phyloP scores from a whole-genome alignment of 768 basidiomycete species.

The Neoboletus brunneissimus region DNA sequence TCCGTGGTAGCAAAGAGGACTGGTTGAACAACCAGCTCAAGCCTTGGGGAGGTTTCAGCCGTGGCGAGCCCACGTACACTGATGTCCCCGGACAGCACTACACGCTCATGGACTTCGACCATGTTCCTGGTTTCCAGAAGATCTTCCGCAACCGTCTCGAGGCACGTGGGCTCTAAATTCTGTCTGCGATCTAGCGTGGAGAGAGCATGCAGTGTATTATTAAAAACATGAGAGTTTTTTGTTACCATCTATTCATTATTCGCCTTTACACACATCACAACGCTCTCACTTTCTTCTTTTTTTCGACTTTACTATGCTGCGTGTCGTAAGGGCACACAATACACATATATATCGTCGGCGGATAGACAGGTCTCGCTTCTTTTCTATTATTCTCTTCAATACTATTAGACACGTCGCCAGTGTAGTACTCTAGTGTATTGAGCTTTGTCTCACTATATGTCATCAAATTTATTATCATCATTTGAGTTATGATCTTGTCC shows the following conservation, averaged over 20 bases:
- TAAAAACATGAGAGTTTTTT: neutral
- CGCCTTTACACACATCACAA: neutral
- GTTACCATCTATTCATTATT: neutral
- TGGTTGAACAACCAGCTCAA: conserved; percentile 31
- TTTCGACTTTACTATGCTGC: neutral
- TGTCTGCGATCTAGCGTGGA: neutral
- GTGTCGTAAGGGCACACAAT: neutral
- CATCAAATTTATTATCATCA: neutral
- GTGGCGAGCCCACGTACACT: conserved; percentile 20
- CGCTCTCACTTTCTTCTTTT: too few relatives aligned
- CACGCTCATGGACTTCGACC: conserved; percentile 33
- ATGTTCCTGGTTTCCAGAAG: conserved; percentile 30
- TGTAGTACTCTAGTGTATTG: conserved; percentile 1
- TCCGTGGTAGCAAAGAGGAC: conserved; percentile 27
- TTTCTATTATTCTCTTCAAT: neutral
- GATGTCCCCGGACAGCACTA: conserved; percentile 31
- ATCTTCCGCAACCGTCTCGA: conserved; percentile 27
- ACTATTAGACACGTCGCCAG: neutral
- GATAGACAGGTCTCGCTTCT: neutral
- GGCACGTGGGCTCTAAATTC: conserved; percentile 23
- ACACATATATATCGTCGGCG: neutral
- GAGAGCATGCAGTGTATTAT: neutral
- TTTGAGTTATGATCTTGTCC: neutral
- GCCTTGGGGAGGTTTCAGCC: conserved; percentile 25
- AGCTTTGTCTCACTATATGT: neutral